phyloP scores from a whole-genome alignment of 345 rosid species.

The Gossypium sturtianum region DNA sequence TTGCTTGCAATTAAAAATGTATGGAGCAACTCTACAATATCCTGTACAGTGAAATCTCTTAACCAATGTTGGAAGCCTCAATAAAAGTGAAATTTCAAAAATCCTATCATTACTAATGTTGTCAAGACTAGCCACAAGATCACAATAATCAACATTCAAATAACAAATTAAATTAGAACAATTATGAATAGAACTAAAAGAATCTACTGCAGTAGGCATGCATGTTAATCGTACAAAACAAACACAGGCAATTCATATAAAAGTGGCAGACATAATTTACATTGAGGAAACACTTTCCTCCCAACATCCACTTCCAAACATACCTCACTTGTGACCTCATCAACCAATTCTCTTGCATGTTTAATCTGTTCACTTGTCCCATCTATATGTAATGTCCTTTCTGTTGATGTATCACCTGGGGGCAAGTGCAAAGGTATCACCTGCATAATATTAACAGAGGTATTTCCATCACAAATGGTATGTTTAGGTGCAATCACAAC shows the following conservation, averaged over 20 bases:
- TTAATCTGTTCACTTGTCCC: constrained; percentile 90
- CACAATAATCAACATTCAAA: neutral
- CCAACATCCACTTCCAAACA: constrained; percentile 30
- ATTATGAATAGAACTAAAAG: neutral
- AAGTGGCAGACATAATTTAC: neutral
- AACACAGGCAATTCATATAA: neutral
- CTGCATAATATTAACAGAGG: constrained; percentile 26
- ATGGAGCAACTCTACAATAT: neutral
- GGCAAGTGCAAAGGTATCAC: constrained; percentile 97
- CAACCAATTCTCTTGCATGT: constrained; percentile 81
- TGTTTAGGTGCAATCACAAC: neutral
- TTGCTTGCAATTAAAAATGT: neutral
- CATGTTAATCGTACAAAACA: neutral
- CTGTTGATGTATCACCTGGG: constrained; percentile 79
- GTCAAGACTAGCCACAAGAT: neutral
- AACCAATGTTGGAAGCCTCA: neutral
- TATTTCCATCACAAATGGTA: neutral
- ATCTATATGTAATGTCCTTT: constrained; percentile 82
- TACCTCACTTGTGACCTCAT: constrained; percentile 98
- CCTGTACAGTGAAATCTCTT: neutral
- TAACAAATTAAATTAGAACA: neutral
- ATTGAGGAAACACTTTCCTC: constrained; percentile 4
- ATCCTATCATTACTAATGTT: neutral
- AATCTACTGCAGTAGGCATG: constrained; percentile 1
- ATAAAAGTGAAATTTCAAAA: neutral